Base-by-base conservation (phyloP, 2,329 filamentous ascomycete species). In the Talaromyces verruculosus region DNA sequence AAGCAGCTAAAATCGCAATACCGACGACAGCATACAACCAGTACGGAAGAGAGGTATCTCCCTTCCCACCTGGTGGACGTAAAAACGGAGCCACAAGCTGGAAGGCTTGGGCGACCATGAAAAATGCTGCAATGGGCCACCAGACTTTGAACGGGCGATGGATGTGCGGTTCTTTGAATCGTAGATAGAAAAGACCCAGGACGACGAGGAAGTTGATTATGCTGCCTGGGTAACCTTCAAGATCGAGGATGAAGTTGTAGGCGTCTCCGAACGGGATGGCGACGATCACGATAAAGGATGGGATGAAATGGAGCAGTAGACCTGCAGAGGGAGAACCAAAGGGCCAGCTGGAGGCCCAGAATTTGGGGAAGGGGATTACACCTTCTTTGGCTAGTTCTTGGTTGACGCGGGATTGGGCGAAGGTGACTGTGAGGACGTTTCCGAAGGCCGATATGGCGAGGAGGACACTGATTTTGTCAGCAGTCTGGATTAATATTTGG, bases 311-410 rank as follows among this genome's bases (percentile, higher is more conserved):
- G 2, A 89, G 79, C 68, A 89, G 85, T 2, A 76, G 69, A 11
- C 69, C 70, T 3, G 84, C 76, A 19, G 84, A 80, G 0, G 88
- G 88, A 0, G 88, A 82, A 60, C 86, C 85, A 62, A 85, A 87
- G 0, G 88, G 88, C 74, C 83, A 85, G 70, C 85, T 87, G 0
- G 85, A 88, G 0, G 87, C 87, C 86, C 86, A 89, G 73, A 90
- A 87, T 0, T 80, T 78, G 68, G 84, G 85, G 53, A 82, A 88
- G 0, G 88, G 88, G 8, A 90, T 71, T 5, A 90, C 77, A 0
- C 87, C 87, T 70, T 91, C 88, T 68, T 88, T 89, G 1, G 85
- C 88, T 49, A 90, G 79, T 74, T 90, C 88, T 66, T 76, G 73
- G 39, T 71, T 70, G 43, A 72, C 69, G 15, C 66, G 65, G n/a